Evolutionary conservation across 257 asterid species (phyloP).

Genomic region (Fraxinus pennsylvanica): DNA sequence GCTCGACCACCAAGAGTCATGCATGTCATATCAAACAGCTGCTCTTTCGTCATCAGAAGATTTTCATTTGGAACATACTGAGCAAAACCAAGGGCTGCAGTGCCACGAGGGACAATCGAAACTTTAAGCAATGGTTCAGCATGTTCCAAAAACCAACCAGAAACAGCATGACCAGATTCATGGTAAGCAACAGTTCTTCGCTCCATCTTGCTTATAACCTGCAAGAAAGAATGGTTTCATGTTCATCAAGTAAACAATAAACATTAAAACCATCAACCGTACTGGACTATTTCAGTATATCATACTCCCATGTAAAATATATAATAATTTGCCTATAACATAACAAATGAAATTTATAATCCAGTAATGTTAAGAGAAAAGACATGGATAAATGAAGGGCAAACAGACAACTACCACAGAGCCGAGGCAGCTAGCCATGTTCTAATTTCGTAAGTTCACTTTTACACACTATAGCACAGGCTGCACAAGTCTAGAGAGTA

Average conservation of each 20-base stretch:
- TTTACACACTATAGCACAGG: background rate
- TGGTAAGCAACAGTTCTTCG: constrained; percentile 83
- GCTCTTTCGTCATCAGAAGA: constrained; percentile 83
- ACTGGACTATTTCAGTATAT: background rate
- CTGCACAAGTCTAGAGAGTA: background rate
- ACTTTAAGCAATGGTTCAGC: constrained; percentile 85
- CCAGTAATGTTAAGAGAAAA: too few relatives aligned
- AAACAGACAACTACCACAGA: background rate
- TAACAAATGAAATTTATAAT: background rate
- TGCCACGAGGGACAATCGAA: constrained; percentile 86
- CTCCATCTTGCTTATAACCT: constrained; percentile 78
- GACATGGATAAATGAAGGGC: background rate
- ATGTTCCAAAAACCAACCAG: constrained; percentile 87
- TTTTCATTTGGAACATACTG: constrained; percentile 84
- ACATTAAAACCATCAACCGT: background rate
- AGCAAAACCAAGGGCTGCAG: constrained; percentile 90
- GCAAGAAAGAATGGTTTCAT: constrained; percentile 19
- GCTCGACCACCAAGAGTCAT: constrained; percentile 96
- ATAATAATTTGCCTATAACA: background rate
- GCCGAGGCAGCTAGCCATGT: background rate
- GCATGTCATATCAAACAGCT: constrained; percentile 83
- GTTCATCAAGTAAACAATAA: background rate
- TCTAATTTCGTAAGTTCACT: background rate
- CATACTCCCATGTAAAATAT: background rate
- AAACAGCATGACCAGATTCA: constrained; percentile 90